These are phyloP conservation scores for Porpolomopsis calyptriformis DNA, from an alignment of 768 basidiomycete species.

Conservation along the genomic window DNA sequence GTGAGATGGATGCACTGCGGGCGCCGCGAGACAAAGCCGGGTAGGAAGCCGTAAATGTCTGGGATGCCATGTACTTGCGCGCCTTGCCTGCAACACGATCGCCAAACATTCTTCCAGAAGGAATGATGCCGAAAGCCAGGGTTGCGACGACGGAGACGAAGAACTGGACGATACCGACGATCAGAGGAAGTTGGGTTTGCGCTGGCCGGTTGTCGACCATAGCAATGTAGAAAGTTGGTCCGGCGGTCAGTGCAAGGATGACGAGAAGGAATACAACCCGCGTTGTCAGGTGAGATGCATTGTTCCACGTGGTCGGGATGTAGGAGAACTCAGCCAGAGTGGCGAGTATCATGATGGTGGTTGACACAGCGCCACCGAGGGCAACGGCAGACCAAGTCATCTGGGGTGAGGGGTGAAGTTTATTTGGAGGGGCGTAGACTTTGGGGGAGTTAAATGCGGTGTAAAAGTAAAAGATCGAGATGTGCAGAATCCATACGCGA, in stretches of 20 bases:
- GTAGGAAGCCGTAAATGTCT: conserved; percentile 98
- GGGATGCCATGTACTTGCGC: conserved; percentile 97
- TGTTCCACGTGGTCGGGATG: conserved; percentile 98
- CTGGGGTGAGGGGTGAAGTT: conserved; percentile 59
- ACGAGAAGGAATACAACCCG: conserved; percentile 86
- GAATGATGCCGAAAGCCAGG: conserved; percentile 75
- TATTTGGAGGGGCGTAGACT: conserved; percentile 69
- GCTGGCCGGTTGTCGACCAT: conserved; percentile 58
- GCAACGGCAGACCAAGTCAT: conserved; percentile 96
- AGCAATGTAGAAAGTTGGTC: conserved; percentile 90
- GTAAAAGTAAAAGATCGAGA: conserved; percentile 92
- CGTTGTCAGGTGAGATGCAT: conserved; percentile 91
- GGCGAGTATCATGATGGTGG: conserved; percentile 86
- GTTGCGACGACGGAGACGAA: conserved; percentile 80
- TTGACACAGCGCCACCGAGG: conserved; percentile 91
- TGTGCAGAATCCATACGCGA: conserved; percentile 94
- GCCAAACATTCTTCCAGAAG: conserved; percentile 97
- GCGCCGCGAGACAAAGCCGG: conserved; percentile 62
- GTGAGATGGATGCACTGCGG: conserved; percentile 70
- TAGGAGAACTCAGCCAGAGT: conserved; percentile 93
- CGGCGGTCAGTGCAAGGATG: conserved; percentile 85
- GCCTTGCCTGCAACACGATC: conserved; percentile 95
- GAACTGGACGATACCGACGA: conserved; percentile 90
- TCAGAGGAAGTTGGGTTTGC: conserved; percentile 66
- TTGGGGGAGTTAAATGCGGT: conserved; percentile 95